Base-by-base conservation (phyloP, 1,284 basidiomycete species). In the Naganishia sp. region DNA sequence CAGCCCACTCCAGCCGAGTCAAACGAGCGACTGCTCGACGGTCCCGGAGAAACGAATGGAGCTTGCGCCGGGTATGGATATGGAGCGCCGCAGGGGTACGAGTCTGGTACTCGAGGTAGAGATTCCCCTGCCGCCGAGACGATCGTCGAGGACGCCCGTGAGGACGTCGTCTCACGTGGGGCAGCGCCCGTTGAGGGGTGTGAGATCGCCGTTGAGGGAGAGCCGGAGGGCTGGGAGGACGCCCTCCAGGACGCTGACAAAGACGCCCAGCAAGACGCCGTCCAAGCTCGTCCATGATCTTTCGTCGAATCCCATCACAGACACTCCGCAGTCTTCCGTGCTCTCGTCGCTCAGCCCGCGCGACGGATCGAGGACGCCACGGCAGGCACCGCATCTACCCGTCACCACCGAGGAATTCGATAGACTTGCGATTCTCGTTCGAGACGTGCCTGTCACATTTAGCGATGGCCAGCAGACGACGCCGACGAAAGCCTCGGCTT, bases 401-500 rank as follows among this genome's bases (percentile, higher is more conserved):
- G 39, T 52, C 2, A 52, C 16, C 2, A 44, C 9, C 10, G 59
- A 61, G 9, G 36, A 61, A 23, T 50, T 61, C 23, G 49, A 61
- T 18, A 49, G 36, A 25, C 59, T 61, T 11, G 23, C 31, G 23
- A 36, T 25, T 18, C 21, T 61, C 36, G 48, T 49, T 2, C 11
- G 43, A 50, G 48, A 52, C 25, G 59, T 61, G 13, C 25, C 42
- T 11, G 59, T 61, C 36, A 52, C 7, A 3, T 61, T 42, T 39
- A 61, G 59, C 21, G 59, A 61, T 13, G 59, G 59, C 48, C 7
- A 39, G 39, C 33, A 36, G 23, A 23, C n/a, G 28, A n/a, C 59
- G 4, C 59, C 59, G 13, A 61, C 18, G 28, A 49, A 50, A 16
- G 36, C n/a, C 39, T 23, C 33, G 16, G 18, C 15, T 9, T 52